phyloP scores from a whole-genome alignment of 2,329 filamentous ascomycete genomes.

The Fusarium beomiforme region DNA sequence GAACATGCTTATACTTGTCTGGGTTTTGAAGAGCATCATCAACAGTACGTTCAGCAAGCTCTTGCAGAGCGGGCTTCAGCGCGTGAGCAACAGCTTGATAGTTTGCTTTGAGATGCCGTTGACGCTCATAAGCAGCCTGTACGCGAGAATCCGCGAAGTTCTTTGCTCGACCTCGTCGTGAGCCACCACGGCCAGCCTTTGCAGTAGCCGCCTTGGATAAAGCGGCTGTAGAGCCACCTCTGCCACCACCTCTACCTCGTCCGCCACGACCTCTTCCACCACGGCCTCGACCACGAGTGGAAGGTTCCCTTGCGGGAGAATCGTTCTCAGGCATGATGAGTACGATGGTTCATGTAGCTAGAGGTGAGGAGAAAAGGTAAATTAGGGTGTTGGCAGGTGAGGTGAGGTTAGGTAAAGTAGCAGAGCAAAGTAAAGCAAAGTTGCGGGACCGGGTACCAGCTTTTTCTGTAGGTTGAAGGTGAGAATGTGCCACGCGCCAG shows the following conservation, averaged over 20 bases:
- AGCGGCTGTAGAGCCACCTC: conserved; percentile 46
- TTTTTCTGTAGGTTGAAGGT: conserved; percentile 36
- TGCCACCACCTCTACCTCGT: conserved; percentile 45
- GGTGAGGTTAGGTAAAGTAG: conserved; percentile 2
- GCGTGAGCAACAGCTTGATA: conserved; percentile 71
- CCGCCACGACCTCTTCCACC: conserved; percentile 47
- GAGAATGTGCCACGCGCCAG: conserved; percentile 39
- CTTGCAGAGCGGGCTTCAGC: conserved; percentile 71
- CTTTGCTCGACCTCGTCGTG: conserved; percentile 63
- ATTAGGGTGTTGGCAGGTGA: conserved; percentile 15
- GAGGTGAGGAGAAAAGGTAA: conserved; percentile 11
- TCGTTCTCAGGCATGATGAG: conserved; percentile 52
- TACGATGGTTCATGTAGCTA: conserved; percentile 47
- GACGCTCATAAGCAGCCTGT: conserved; percentile 69
- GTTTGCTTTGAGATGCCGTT: conserved; percentile 72
- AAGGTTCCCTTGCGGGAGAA: conserved; percentile 50
- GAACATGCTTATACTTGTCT: conserved; percentile 61
- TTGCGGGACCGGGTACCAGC: conserved; percentile 32
- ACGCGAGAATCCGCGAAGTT: conserved; percentile 63
- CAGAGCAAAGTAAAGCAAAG: conserved; percentile 31
- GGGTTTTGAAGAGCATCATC: conserved; percentile 66
- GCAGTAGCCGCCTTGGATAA: conserved; percentile 47
- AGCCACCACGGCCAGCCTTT: conserved; percentile 52
- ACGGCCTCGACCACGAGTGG: conserved; percentile 50
- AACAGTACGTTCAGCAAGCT: conserved; percentile 69